A percentile compares a stretch with the other conserved stretches of the same genome.
phyloP scores from a whole-genome alignment of 2,329 filamentous ascomycete genomes.

The Zymoseptoria tritici region DNA sequence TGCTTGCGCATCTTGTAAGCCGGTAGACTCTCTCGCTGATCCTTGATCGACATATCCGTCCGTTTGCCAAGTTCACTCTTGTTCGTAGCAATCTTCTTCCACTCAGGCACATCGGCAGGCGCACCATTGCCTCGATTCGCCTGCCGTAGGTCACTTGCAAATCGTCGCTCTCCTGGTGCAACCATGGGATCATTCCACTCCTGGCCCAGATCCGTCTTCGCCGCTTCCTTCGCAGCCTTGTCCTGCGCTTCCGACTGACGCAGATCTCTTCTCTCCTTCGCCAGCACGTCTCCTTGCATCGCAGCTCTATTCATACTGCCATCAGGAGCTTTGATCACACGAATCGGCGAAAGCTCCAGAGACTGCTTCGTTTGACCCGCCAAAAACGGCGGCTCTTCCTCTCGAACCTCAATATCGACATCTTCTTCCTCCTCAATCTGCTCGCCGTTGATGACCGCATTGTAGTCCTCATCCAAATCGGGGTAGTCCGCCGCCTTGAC shows the following conservation, averaged over 20 bases:
- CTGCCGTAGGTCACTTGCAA: conserved; percentile 76
- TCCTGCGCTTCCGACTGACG: conserved; percentile 82
- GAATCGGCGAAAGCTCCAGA: conserved; percentile 86
- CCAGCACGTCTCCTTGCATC: conserved; percentile 81
- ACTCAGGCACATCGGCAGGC: conserved; percentile 68
- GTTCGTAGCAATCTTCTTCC: conserved; percentile 71
- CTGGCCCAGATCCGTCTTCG: conserved; percentile 73
- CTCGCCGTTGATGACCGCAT: conserved; percentile 77
- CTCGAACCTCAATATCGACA: conserved; percentile 90
- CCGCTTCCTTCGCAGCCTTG: conserved; percentile 62
- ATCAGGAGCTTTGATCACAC: conserved; percentile 94
- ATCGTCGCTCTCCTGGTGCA: conserved; percentile 72
- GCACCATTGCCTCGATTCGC: conserved; percentile 48
- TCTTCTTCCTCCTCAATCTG: conserved; percentile 92
- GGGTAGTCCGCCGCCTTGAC: conserved; percentile 90
- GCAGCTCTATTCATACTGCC: conserved; percentile 96
- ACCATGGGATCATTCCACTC: conserved; percentile 99
- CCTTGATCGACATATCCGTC: conserved; percentile 86
- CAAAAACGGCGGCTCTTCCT: conserved; percentile 94
- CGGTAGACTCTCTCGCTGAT: conserved; percentile 85
- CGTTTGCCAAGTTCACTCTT: conserved; percentile 80
- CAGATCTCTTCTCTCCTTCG: conserved; percentile 83
- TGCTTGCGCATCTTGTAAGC: conserved; percentile 88
- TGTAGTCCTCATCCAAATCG: conserved; percentile 88
- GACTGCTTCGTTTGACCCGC: conserved; percentile 95